Evolutionary conservation across 768 basidiomycete genomes (phyloP), one percentile per base, ranked within the genome.

Genomic region (Lactarius hengduanensis): DNA sequence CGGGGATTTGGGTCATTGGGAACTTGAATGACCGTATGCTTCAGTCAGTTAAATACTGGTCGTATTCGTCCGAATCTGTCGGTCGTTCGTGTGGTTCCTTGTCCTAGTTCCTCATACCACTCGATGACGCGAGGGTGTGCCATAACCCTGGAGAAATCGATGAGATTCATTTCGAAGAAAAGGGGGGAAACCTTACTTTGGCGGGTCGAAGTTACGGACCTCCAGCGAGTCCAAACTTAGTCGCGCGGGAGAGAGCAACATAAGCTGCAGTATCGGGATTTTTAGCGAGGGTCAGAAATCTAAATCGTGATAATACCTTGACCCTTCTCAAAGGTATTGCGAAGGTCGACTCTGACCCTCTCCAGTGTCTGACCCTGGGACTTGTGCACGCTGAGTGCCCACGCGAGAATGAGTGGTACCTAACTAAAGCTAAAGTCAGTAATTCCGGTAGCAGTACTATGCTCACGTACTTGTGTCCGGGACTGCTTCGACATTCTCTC

Each of bases 341-440:
- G 74, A 32, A 96, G 81, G 72, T 95, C 87, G 4, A 95, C 90
- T 66, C 87, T 89, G 63, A 95, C 92, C 58, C 92, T 81, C 59
- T 92, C 85, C 54, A 96, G 77, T 0, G 94, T 96, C 75, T 95
- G 94, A 0, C 94, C 94, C 74, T 96, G 94, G 4, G 89, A 89
- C 73, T 96, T 96, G 77, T 95, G 92, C 40, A 95, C 87, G 57
- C 88, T 89, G 73, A 95, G 80, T 0, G 93, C 92, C 90, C 92
- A 95, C 0, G 93, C 87, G 22, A 94, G 77, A 59, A 88, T 87
- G 6, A 89, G 70, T 3, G 85, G 84, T 10, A 87, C 69, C 83
- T 85, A 47, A 36, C 3, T 4, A 28, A 43, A 30, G 34, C 3
- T 4, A 28, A 43, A 30, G 34, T 41, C 20, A 61, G 16, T 7